phyloP scores from a whole-genome alignment of 2,329 filamentous ascomycete genomes.

The Aspergillus carbonarius region DNA sequence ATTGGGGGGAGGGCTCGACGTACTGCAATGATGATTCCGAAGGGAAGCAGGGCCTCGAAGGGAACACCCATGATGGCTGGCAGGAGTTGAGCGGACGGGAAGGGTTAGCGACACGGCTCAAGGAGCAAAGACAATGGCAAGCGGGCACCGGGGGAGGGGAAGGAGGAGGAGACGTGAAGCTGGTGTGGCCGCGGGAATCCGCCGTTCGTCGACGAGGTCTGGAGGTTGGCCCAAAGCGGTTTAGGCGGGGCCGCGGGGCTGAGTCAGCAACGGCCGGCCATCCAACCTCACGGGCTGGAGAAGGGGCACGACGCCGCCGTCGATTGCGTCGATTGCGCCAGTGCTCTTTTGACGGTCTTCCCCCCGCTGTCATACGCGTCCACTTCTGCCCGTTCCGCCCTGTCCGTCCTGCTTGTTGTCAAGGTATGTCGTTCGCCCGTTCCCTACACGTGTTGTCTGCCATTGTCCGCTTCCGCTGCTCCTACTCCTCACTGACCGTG shows the following conservation, averaged over 20 bases:
- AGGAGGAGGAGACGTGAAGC: slow-evolving; percentile 11
- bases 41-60: slow-evolving; percentile 65
- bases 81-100: slow-evolving; percentile 4
- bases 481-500: slow-evolving; percentile 23
- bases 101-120: slow-evolving; percentile 13
- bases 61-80: slow-evolving; percentile 59
- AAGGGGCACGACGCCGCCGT: slow-evolving; percentile 33
- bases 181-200: slow-evolving; percentile 17
- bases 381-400: slow-evolving; percentile 10
- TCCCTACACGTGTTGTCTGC: slow-evolving; percentile 29
- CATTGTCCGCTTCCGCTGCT: slow-evolving; percentile 17
- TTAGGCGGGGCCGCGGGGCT: slow-evolving; percentile 28
- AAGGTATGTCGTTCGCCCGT: slow-evolving; percentile 15
- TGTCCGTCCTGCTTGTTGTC: slow-evolving; percentile 10
- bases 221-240: slow-evolving; percentile 27
- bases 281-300: slow-evolving; percentile 36
- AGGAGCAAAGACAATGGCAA: slow-evolving; percentile 4
- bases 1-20: slow-evolving; percentile 27
- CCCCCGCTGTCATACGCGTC: slow-evolving; percentile 29
- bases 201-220: slow-evolving; percentile 30
- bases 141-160: slow-evolving; percentile 1
- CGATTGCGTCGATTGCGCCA: slow-evolving; percentile 32
- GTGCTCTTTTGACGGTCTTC: slow-evolving; percentile 19
- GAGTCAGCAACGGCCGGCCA: slow-evolving; percentile 35
- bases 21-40: slow-evolving; percentile 63